These are phyloP conservation scores for Dactylellina parvicollis DNA, from an alignment of 2,329 filamentous ascomycete species.

Conservation along the genomic window DNA sequence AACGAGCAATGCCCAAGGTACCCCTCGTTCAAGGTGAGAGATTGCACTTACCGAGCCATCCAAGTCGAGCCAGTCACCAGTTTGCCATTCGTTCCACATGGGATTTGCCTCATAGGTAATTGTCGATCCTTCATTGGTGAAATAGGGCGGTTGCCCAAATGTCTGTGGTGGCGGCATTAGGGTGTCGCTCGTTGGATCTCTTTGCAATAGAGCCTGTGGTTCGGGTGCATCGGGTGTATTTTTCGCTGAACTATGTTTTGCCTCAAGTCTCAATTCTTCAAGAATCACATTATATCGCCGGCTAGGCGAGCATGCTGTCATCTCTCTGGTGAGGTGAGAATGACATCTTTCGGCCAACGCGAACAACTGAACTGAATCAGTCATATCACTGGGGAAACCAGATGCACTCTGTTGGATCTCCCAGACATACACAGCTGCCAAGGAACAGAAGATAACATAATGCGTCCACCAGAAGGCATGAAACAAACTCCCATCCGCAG, in stretches of 20 bases:
- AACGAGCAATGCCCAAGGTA: no score
- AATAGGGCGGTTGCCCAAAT: background rate
- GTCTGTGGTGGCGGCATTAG: background rate
- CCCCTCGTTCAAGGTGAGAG: no score
- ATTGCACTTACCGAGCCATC: slow-evolving; percentile 25
- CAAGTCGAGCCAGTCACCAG: slow-evolving; percentile 31
- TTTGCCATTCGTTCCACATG: slow-evolving; percentile 33
- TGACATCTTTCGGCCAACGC: slow-evolving; percentile 64
- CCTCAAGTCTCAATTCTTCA: slow-evolving; percentile 64
- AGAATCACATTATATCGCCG: slow-evolving; percentile 65
- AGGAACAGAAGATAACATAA: slow-evolving; percentile 63
- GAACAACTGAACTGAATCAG: slow-evolving; percentile 59
- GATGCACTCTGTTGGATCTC: slow-evolving; percentile 61
- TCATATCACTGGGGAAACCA: background rate
- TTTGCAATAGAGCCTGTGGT: slow-evolving; percentile 6
- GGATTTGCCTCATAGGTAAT: slow-evolving; percentile 14
- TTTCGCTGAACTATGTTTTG: slow-evolving; percentile 52
- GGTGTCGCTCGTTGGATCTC: background rate
- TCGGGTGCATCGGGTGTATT: slow-evolving; percentile 20
- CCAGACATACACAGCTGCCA: slow-evolving; percentile 62
- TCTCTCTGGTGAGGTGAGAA: slow-evolving; percentile 64
- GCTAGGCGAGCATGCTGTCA: slow-evolving; percentile 64
- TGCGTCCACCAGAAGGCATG: slow-evolving; percentile 64
- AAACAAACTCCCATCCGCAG: slow-evolving; percentile 60
- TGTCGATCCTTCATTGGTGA: background rate